A percentile compares a stretch with the other conserved stretches of the same genome.
Evolutionary conservation across 441 rosid genomes (phyloP).

Genomic region (Gossypium aridum): DNA sequence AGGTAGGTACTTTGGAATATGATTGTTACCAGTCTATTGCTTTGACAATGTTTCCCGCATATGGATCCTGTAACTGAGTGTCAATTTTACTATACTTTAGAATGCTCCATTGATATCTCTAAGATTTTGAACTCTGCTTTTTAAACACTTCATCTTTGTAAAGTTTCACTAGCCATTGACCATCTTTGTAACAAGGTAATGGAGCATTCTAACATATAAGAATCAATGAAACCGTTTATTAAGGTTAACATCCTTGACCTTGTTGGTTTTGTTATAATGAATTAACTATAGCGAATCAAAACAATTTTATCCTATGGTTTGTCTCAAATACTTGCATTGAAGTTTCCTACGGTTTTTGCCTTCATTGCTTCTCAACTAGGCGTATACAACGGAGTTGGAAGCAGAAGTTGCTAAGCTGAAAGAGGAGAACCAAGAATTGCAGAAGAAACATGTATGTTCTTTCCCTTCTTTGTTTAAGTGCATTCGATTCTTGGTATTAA

Average conservation of each 20-base stretch:
- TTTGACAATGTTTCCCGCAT: background rate
- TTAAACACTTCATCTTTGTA: background rate
- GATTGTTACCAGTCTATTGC: background rate
- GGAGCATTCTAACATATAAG: constrained; percentile 13
- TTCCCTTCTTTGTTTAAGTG: background rate
- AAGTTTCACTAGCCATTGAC: constrained; percentile 22
- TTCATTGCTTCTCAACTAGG: constrained; percentile 35
- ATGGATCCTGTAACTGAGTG: background rate
- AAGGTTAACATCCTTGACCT: background rate
- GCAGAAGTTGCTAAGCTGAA: constrained; percentile 75
- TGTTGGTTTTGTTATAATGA: background rate
- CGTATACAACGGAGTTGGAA: constrained; percentile 84
- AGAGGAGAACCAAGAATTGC: constrained; percentile 60
- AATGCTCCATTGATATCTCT: background rate
- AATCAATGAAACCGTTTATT: background rate
- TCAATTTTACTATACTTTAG: background rate
- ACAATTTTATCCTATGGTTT: constrained; percentile 2
- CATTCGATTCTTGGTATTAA: background rate
- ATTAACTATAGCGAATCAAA: background rate
- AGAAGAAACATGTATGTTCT: constrained; percentile 58
- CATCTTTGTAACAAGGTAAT: constrained; percentile 33
- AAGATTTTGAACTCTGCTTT: background rate
- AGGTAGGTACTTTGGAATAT: background rate
- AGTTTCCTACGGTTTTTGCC: background rate
- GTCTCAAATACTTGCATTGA: background rate